Evolutionary conservation across 192 early-diverging fungal genomes (phyloP), one percentile per base, ranked within the genome.

Genomic region (Coemansia nantahalensis): DNA sequence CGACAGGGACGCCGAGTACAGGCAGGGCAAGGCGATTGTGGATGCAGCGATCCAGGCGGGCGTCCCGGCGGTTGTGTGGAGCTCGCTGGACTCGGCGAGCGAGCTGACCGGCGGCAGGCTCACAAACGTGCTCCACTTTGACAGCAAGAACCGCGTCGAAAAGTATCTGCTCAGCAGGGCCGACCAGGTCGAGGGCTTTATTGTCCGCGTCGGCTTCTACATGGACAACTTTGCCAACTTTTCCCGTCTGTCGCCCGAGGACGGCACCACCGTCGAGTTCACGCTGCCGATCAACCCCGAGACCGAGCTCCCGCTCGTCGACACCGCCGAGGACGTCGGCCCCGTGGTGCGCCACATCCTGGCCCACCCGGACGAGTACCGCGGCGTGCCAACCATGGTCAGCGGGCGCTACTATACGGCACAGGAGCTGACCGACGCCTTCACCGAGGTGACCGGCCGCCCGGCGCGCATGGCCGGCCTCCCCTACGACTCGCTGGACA

Each of bases 161-260:
- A 44, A 73, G 39, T 73, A 73, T 28, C 22, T 73, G 22, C 18
- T n/a, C 13, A 64, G 60, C 58, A 61, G 52, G 53, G 2, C 39
- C 1, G 54, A 48, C 45, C 36, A 50, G 41, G 57, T 73, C 39
- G 18, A 34, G 7, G 56, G 60, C 2, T 60, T 48, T 31, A 35
- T 57, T 14, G 17, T 73, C 34, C 48, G 54, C 23, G 28, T 56
- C 23, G 69, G 62, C 4, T 46, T 41, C 33, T 73, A 73, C 36
- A 65, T 73, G 62, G 62, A 65, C 12, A 72, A 72, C 36, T 72
- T 44, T 36, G 45, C 48, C 6, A 26, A 37, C 24, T 64, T 56
- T 45, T 26, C 57, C 14, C 62, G 58, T 26, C 47, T 73, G 24
- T 65, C 62, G 11, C 48, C 55, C 3, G 69, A 60, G 16, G 69